These are phyloP conservation scores for Bretschneidera sinensis DNA, from an alignment of 345 rosid genomes.

Conservation along the genomic window DNA sequence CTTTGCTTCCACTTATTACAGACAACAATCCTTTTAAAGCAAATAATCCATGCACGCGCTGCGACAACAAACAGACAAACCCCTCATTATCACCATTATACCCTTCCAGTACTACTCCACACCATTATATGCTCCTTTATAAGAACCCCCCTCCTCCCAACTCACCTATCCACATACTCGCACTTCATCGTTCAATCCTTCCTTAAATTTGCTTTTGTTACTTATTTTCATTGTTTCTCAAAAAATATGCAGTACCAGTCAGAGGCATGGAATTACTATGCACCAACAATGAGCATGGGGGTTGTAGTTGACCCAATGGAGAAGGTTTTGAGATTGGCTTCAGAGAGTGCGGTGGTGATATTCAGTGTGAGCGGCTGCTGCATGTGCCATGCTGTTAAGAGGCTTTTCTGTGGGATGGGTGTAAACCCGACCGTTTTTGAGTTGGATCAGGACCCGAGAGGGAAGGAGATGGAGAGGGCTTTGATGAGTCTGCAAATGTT, in stretches of 20 bases:
- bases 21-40: conserved; percentile 40
- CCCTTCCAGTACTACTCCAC: conserved; percentile 6
- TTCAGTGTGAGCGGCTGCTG: conserved; percentile 60
- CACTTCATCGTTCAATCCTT: neutral
- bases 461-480: conserved; percentile 49
- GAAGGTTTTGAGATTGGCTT: conserved; percentile 42
- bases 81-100: conserved; percentile 1
- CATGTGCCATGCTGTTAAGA: conserved; percentile 75
- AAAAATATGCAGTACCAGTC: conserved; percentile 20
- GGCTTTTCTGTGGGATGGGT: conserved; percentile 67
- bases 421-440: conserved; percentile 60
- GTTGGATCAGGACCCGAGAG: conserved; percentile 55
- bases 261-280: conserved; percentile 20
- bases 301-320: conserved; percentile 45
- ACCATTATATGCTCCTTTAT: no score
- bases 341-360: conserved; percentile 64
- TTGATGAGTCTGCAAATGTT: conserved; percentile 33
- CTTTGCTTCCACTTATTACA: conserved; percentile 10
- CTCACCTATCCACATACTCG: no score
- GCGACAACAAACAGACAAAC: conserved; percentile 47
- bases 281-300: conserved; percentile 15
- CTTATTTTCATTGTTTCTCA: no score
- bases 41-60: conserved; percentile 28
- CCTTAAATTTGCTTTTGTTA: no score
- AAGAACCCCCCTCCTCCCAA: neutral